Percentiles rank a stretch among this genome's conserved stretches.
Evolutionary conservation across 352 stramenopile genomes (phyloP).

Genomic region (Phytopythium vexans): DNA sequence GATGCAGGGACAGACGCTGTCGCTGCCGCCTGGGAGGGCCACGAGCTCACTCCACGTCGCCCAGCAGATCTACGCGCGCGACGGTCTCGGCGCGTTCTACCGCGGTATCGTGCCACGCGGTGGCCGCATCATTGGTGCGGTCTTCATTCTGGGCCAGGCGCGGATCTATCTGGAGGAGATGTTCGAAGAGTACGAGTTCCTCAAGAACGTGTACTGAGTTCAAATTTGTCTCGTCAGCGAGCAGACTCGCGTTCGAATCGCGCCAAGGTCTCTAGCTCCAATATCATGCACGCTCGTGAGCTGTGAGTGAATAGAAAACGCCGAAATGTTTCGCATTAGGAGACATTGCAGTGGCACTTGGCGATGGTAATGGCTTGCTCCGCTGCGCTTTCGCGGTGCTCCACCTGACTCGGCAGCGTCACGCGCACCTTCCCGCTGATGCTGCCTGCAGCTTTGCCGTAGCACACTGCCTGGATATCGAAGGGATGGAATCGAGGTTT

Average conservation of each 20-base stretch:
- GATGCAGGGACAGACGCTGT: slow-evolving; percentile 76
- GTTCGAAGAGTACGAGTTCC: slow-evolving; percentile 61
- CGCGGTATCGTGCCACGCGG: slow-evolving; percentile 68
- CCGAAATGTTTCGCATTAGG: slow-evolving; percentile 22
- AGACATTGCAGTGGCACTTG: slow-evolving; percentile 54
- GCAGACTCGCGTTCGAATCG: neutral
- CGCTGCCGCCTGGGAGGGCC: slow-evolving; percentile 26
- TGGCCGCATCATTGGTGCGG: slow-evolving; percentile 73
- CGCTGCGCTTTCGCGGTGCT: slow-evolving; percentile 11
- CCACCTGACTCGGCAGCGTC: slow-evolving; percentile 48
- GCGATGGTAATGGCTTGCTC: slow-evolving; percentile 31
- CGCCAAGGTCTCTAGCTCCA: neutral
- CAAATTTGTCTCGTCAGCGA: neutral
- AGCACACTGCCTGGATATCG: slow-evolving; percentile 36
- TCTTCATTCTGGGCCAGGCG: slow-evolving; percentile 80
- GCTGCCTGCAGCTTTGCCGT: slow-evolving; percentile 52
- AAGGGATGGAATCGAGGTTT: slow-evolving; percentile 53
- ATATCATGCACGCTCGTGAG: slow-evolving; percentile 5
- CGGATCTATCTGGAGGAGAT: slow-evolving; percentile 66
- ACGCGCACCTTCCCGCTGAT: slow-evolving; percentile 59
- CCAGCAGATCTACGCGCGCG: slow-evolving; percentile 41
- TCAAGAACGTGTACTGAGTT: slow-evolving; percentile 24
- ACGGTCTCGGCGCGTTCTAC: slow-evolving; percentile 60
- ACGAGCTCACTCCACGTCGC: slow-evolving; percentile 41
- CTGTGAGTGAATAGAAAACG: slow-evolving; percentile 14